Evolutionary conservation across 2,329 filamentous ascomycete genomes (phyloP).

Genomic region (Hypoxylon sp.): DNA sequence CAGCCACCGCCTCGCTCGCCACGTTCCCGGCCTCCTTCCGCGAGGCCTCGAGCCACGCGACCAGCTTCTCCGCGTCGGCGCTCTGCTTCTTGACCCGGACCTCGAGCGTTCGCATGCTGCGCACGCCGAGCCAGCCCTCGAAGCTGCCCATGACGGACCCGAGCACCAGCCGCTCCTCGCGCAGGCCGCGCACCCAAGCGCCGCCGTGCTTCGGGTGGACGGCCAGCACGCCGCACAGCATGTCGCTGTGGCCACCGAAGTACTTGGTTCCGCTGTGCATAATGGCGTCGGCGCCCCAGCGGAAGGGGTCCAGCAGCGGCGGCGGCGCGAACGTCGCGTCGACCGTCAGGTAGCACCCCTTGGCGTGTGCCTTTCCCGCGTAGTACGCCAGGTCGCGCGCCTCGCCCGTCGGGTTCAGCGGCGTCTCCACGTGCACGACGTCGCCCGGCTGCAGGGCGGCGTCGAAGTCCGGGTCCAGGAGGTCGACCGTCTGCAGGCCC

Average conservation of each 20-base stretch:
- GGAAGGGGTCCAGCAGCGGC: slow-evolving; percentile 86
- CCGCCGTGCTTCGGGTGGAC: slow-evolving; percentile 64
- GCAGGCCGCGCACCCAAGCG: slow-evolving; percentile 70
- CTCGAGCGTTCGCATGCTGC: slow-evolving; percentile 87
- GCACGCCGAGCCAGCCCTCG: slow-evolving; percentile 91
- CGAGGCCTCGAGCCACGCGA: slow-evolving; percentile 72
- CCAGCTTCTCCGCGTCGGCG: slow-evolving; percentile 74
- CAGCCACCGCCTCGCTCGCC: slow-evolving; percentile 67
- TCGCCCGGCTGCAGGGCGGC: slow-evolving; percentile 80
- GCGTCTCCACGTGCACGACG: slow-evolving; percentile 91
- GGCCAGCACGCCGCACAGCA: slow-evolving; percentile 87
- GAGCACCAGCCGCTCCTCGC: slow-evolving; percentile 77
- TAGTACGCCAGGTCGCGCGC: slow-evolving; percentile 79
- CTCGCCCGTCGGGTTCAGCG: slow-evolving; percentile 89
- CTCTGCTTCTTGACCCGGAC: slow-evolving; percentile 84
- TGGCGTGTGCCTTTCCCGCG: slow-evolving; percentile 75
- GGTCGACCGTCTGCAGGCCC: slow-evolving; percentile 76
- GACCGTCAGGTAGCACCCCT: slow-evolving; percentile 80
- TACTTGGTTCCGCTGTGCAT: slow-evolving; percentile 98
- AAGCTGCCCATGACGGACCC: slow-evolving; percentile 89
- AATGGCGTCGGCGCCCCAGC: slow-evolving; percentile 82
- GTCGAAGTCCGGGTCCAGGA: slow-evolving; percentile 74
- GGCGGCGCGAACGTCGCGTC: slow-evolving; percentile 95
- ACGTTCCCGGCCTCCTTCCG: slow-evolving; percentile 49
- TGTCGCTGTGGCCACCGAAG: slow-evolving; percentile 92